Evolutionary conservation across 805 yeast genomes (phyloP), one percentile per base, ranked within the genome.

Genomic region (Pichia thaimueangensis): DNA sequence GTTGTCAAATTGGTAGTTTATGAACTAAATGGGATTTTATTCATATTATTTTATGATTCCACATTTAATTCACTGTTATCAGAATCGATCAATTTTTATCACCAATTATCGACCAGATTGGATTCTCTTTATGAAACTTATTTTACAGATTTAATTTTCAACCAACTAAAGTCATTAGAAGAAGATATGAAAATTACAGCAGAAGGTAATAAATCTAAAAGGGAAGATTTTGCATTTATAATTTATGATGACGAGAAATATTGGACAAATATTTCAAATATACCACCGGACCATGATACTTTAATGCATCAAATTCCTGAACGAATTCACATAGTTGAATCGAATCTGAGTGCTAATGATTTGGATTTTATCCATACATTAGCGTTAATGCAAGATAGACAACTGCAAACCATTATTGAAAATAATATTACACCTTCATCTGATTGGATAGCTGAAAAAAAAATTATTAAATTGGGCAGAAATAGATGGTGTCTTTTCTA

Each of bases 21-120:
- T 36, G 65, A 62, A 45, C 47, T 53, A 7, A 55, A 56, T 39
- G 64, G 65, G 9, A 51, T 58, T 10, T 28, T 61, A 29, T 59
- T 60, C 34, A 39, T 48, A 0, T 27, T 60, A 21, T 20, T 62
- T 4, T 54, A 43, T 40, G 35, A 53, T 9, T 29, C 41, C 9
- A n/a, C 28, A 11, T 15, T n/a, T 11, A 20, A 46, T 2, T n/a
- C n/a, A n/a, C 41, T 39, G 4, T 24, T 43, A n/a, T 19, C 12
- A 2, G 29, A 43, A 6, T 36, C 19, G 21, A 15, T 35, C 11
- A 24, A 38, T 9, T 39, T 38, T 8, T 57, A 43, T 32, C 43
- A 47, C 32, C 6, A 32, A 5, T 37, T 60, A 4, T 45, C 51
- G 12, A 5, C 21, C 6, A 45, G 50, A 19, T 42, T 62, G 6